These are phyloP conservation scores for Diaporthe aspalathi DNA, from an alignment of 2,329 filamentous ascomycete species.

Conservation along the genomic window DNA sequence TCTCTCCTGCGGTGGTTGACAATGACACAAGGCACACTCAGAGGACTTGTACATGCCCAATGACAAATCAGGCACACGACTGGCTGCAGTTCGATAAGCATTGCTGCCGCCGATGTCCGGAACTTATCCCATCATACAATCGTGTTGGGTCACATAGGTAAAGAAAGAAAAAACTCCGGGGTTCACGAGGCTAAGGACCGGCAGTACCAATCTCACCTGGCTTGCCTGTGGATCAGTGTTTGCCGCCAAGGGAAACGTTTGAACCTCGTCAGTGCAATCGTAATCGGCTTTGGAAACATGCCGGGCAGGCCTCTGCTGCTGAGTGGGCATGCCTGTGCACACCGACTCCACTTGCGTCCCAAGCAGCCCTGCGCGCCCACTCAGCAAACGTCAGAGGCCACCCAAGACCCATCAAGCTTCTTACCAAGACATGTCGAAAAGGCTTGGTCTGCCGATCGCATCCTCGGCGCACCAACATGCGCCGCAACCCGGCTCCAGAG, in stretches of 20 bases:
- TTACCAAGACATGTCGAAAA: constrained; percentile 21
- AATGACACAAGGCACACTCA: background rate
- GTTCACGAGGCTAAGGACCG: background rate
- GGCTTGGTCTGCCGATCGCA: constrained; percentile 16
- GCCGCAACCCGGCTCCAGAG: no score
- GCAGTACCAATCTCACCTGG: background rate
- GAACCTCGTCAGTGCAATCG: constrained; percentile 18
- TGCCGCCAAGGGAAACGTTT: constrained; percentile 12
- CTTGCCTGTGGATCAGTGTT: background rate
- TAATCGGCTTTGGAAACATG: constrained; percentile 16
- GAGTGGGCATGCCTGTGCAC: constrained; percentile 13
- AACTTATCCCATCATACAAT: constrained; percentile 20
- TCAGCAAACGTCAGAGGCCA: background rate
- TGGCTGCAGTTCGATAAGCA: constrained; percentile 11
- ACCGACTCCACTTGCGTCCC: background rate
- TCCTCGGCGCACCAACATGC: no score
- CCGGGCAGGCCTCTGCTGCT: no score
- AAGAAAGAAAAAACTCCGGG: no score
- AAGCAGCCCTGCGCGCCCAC: background rate
- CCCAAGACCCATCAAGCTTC: no score
- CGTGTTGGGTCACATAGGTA: background rate
- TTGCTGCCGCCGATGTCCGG: constrained; percentile 14
- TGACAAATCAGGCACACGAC: constrained; percentile 15
- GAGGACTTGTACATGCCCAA: background rate
- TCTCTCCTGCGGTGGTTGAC: background rate